Evolutionary conservation across 441 rosid genomes (phyloP).

Genomic region (Melastoma candidum): DNA sequence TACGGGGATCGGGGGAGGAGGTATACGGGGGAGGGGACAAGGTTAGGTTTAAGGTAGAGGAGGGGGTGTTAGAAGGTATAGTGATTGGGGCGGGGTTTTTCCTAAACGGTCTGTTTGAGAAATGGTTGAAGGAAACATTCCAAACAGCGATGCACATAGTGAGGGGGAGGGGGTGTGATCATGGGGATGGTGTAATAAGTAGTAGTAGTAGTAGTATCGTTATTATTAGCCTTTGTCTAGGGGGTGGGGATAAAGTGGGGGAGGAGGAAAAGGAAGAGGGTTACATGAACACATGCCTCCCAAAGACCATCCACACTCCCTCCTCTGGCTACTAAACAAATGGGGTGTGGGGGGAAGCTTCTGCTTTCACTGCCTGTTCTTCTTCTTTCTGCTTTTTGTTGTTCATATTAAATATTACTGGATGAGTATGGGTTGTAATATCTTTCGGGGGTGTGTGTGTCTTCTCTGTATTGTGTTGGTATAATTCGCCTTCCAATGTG

Average conservation of each 20-base stretch:
- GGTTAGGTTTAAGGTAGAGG: conserved; percentile 11
- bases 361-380: no score
- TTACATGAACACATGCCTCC: conserved; percentile 66
- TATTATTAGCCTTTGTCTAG: conserved; percentile 12
- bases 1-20: conserved; percentile 5
- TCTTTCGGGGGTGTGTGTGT: no score
- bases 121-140: conserved; percentile 14
- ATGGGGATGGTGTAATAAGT: conserved; percentile 31
- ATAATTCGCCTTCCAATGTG: no score
- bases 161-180: conserved; percentile 3
- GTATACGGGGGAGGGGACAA: conserved; percentile 6
- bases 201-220: conserved; percentile 46
- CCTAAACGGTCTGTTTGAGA: conserved; percentile 9
- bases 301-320: conserved; percentile 53
- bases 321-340: conserved; percentile 12
- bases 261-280: conserved; percentile 28
- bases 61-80: conserved; percentile 8
- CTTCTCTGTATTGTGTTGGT: no score
- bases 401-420: no score
- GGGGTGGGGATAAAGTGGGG: conserved; percentile 3
- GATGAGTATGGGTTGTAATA: no score
- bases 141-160: conserved; percentile 16
- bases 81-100: conserved; percentile 6
- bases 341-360: no score
- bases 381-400: no score